These are phyloP conservation scores for Graphiopsis chlorocephala DNA, from an alignment of 2,329 filamentous ascomycete genomes.

Conservation along the genomic window DNA sequence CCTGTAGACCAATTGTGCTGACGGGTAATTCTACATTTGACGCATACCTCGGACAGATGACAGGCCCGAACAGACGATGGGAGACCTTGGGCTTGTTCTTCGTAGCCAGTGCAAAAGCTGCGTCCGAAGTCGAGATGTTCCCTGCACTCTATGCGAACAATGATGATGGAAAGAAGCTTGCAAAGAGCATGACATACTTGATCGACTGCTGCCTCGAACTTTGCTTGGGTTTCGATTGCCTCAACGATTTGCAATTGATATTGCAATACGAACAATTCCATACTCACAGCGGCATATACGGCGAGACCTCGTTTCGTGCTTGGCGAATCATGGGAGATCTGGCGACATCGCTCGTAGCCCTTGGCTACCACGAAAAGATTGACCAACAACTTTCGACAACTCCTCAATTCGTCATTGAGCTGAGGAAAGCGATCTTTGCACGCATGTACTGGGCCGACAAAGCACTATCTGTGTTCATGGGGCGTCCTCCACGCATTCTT, in stretches of 20 bases:
- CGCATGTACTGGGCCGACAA: slow-evolving; percentile 48
- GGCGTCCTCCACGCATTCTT: slow-evolving; percentile 48
- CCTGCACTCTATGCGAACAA: slow-evolving; percentile 31
- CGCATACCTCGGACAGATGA: slow-evolving; percentile 10
- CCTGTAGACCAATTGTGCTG: neutral
- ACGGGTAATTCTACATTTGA: slow-evolving; percentile 5
- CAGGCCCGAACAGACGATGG: slow-evolving; percentile 34
- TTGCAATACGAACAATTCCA: slow-evolving; percentile 50
- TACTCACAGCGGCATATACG: slow-evolving; percentile 44
- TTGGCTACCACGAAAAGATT: slow-evolving; percentile 47
- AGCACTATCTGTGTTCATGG: slow-evolving; percentile 50
- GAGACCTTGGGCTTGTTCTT: slow-evolving; percentile 43
- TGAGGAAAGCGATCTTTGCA: slow-evolving; percentile 43
- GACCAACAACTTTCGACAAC: slow-evolving; percentile 27
- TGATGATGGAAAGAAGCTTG: slow-evolving; percentile 34
- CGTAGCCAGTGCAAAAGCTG: slow-evolving; percentile 39
- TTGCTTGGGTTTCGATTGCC: slow-evolving; percentile 33
- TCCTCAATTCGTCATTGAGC: slow-evolving; percentile 42
- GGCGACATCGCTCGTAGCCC: slow-evolving; percentile 46
- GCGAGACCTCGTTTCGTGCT: slow-evolving; percentile 41
- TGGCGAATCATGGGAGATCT: slow-evolving; percentile 50
- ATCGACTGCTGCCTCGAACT: slow-evolving; percentile 36
- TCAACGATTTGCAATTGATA: slow-evolving; percentile 47
- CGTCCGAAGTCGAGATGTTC: slow-evolving; percentile 32
- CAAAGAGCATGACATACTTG: slow-evolving; percentile 18